Percentiles rank a stretch among this genome's conserved stretches.
Evolutionary conservation across 2,329 filamentous ascomycete genomes (phyloP).

Genomic region (Massarina eburnea): DNA sequence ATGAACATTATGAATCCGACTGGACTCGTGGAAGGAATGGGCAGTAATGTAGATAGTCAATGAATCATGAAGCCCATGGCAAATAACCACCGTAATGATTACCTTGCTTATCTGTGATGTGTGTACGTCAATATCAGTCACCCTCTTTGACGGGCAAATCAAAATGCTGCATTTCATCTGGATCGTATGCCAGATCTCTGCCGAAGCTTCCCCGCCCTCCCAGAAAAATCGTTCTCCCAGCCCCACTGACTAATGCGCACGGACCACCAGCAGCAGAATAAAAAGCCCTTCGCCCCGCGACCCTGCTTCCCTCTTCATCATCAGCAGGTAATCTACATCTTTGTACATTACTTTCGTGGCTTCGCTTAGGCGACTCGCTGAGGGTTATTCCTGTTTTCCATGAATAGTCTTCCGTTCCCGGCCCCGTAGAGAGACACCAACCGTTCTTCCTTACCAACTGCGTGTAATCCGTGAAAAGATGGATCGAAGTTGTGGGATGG

Average conservation of each 20-base stretch:
- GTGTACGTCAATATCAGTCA: too few species aligned
- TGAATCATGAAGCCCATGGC: slow-evolving; percentile 31
- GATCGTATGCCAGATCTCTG: too few species aligned
- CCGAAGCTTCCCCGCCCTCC: too few species aligned
- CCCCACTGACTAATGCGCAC: too few species aligned
- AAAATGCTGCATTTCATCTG: too few species aligned
- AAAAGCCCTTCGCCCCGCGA: slow-evolving; percentile 27
- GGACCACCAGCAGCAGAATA: slow-evolving; percentile 11
- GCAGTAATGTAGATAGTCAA: slow-evolving; percentile 36
- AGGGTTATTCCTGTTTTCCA: slow-evolving; percentile 40
- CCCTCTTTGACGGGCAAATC: too few species aligned
- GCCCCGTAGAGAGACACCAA: slow-evolving; percentile 43
- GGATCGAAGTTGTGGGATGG: slow-evolving; percentile 47
- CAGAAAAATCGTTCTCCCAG: too few species aligned
- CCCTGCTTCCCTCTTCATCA: slow-evolving; percentile 34
- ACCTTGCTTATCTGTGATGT: too few species aligned
- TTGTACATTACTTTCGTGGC: slow-evolving; percentile 42
- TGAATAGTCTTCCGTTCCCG: slow-evolving; percentile 49
- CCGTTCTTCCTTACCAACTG: slow-evolving; percentile 45
- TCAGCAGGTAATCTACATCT: slow-evolving; percentile 40
- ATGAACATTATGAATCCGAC: slow-evolving; percentile 20
- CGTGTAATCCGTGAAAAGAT: slow-evolving; percentile 44
- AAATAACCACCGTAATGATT: too few species aligned
- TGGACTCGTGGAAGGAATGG: slow-evolving; percentile 16
- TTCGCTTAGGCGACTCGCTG: slow-evolving; percentile 46